Percentiles rank a stretch among this genome's conserved stretches.
phyloP scores from a whole-genome alignment of 1,284 basidiomycete species.

The Inonotus hispidus region DNA sequence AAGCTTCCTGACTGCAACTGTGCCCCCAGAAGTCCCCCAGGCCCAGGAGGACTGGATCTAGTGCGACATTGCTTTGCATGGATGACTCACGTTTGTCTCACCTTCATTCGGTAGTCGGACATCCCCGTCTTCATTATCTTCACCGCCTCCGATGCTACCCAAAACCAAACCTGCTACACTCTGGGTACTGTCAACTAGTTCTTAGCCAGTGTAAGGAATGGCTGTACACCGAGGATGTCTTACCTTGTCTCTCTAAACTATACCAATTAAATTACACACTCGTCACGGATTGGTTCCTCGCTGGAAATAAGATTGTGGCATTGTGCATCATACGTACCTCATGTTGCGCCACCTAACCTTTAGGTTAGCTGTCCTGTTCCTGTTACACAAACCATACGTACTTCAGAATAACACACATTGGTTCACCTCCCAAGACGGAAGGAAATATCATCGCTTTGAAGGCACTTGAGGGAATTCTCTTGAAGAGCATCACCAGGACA shows the following conservation, averaged over 20 bases:
- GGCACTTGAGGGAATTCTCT: constrained; percentile 72
- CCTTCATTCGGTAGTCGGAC: constrained; percentile 39
- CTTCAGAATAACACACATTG: constrained; percentile 76
- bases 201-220: constrained; percentile 76
- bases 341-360: neutral
- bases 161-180: constrained; percentile 72
- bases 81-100: neutral
- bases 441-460: constrained; percentile 81
- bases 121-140: constrained; percentile 70
- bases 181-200: constrained; percentile 70
- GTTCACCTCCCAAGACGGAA: constrained; percentile 54
- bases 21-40: constrained; percentile 66
- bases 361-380: constrained; percentile 15
- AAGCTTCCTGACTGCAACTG: constrained; percentile 67
- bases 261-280: constrained; percentile 80
- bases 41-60: constrained; percentile 62
- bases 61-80: constrained; percentile 34
- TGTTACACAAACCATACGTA: constrained; percentile 6
- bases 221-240: constrained; percentile 71
- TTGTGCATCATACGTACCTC: constrained; percentile 78
- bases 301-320: constrained; percentile 83
- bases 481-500: constrained; percentile 56
- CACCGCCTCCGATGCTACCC: constrained; percentile 69
- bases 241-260: constrained; percentile 71
- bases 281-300: constrained; percentile 82